These are phyloP conservation scores for Jacaranda mimosifolia DNA, from an alignment of 257 asterid species.

Conservation along the genomic window DNA sequence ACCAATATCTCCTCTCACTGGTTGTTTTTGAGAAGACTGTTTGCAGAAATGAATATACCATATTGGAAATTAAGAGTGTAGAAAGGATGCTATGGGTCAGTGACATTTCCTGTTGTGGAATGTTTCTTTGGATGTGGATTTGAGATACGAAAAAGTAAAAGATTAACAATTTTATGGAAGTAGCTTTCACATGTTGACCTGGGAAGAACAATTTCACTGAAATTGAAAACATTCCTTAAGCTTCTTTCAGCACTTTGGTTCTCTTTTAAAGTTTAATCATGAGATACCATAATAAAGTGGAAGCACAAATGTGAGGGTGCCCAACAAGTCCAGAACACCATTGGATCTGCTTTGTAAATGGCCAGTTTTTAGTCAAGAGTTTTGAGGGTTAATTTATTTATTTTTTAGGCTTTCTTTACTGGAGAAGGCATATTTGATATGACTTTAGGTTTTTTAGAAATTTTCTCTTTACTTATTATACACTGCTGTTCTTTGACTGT, in stretches of 20 bases:
- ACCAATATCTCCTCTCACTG: background rate
- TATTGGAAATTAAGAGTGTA: background rate
- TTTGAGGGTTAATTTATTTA: background rate
- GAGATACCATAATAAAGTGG: background rate
- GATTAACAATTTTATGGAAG: background rate
- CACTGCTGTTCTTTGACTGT: background rate
- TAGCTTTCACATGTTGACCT: background rate
- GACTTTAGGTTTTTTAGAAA: background rate
- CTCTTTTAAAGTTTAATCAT: slow-evolving; percentile 1
- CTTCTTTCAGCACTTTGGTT: slow-evolving; percentile 4
- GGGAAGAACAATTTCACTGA: background rate
- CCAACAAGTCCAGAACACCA: background rate
- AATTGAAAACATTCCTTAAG: background rate
- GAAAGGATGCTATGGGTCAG: slow-evolving; percentile 3
- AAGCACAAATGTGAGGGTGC: background rate
- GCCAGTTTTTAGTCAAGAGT: background rate
- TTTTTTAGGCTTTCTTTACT: background rate
- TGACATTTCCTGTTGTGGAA: background rate
- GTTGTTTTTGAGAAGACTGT: background rate
- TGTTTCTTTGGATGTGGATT: background rate
- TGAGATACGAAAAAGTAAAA: background rate
- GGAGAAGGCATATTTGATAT: slow-evolving; percentile 1
- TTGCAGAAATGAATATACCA: background rate
- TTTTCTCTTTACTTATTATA: background rate
- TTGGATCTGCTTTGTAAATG: background rate